phyloP scores from a whole-genome alignment of 208 protist species.

The Jaenimonas drosophilae region DNA sequence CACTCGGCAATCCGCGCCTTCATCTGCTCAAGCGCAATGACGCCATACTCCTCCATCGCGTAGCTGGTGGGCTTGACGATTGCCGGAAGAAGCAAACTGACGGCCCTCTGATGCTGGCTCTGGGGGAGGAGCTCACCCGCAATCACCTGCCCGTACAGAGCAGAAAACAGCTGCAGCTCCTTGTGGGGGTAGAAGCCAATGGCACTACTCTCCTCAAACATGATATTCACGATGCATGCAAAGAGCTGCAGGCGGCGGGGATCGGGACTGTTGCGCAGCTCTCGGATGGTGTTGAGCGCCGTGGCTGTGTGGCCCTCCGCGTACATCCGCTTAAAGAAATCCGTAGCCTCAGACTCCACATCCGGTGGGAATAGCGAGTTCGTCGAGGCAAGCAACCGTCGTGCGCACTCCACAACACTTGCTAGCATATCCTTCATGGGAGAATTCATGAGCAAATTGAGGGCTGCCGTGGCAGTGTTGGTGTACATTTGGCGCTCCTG shows the following conservation, averaged over 20 bases:
- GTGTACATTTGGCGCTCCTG: constrained; percentile 70
- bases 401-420: constrained; percentile 63
- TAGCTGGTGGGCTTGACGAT: constrained; percentile 82
- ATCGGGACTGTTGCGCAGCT: constrained; percentile 44
- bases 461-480: constrained; percentile 67
- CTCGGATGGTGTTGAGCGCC: constrained; percentile 45
- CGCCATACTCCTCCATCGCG: constrained; percentile 94
- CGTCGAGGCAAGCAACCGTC: constrained; percentile 52
- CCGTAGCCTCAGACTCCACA: constrained; percentile 72
- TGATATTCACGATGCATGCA: constrained; percentile 79
- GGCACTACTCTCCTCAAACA: constrained; percentile 74
- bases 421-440: constrained; percentile 72
- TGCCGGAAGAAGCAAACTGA: constrained; percentile 85
- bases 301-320: constrained; percentile 32
- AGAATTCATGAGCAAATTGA: constrained; percentile 63
- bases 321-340: constrained; percentile 84
- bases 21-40: constrained; percentile 93
- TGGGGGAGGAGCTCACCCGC: constrained; percentile 56
- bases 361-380: constrained; percentile 77
- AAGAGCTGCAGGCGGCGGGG: constrained; percentile 74
- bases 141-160: constrained; percentile 81
- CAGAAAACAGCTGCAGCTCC: constrained; percentile 73
- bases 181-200: constrained; percentile 69
- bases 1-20: constrained; percentile 92
- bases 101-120: constrained; percentile 70